A percentile compares a stretch with the other conserved stretches of the same genome.
Conservation (phyloP, 768 basidiomycete genomes). For the Rhizopogon salebrosus region DNA sequence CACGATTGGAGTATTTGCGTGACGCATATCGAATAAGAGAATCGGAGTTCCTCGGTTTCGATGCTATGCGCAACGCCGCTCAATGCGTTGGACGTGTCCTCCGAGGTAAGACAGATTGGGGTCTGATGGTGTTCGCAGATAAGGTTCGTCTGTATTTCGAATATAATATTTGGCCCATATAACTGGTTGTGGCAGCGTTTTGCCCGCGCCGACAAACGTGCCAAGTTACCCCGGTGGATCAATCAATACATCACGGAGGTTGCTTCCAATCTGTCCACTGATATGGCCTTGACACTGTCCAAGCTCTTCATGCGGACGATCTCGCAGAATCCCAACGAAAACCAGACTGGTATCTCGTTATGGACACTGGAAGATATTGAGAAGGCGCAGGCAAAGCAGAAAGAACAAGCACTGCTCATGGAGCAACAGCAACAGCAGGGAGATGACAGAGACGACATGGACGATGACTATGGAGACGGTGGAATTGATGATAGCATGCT, state of each 20-base stretch:
- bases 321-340: constrained; percentile 95
- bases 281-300: constrained; percentile 92
- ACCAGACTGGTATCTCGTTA: constrained; percentile 88
- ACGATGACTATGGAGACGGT: constrained; percentile 62
- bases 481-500: constrained; percentile 62
- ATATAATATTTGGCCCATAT: neutral
- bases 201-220: constrained; percentile 87
- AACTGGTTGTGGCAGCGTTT: constrained; percentile 59
- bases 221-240: constrained; percentile 97
- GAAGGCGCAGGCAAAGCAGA: constrained; percentile 79
- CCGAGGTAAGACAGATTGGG: constrained; percentile 99
- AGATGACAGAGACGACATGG: constrained; percentile 25
- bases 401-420: constrained; percentile 51
- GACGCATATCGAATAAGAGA: constrained; percentile 98
- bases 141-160: constrained; percentile 52
- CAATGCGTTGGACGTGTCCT: constrained; percentile 98
- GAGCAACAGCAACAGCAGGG: constrained; percentile 32
- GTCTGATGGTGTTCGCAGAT: constrained; percentile 98
- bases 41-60: constrained; percentile 97
- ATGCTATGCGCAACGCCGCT: constrained; percentile 98
- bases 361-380: constrained; percentile 94
- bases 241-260: constrained; percentile 99
- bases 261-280: constrained; percentile 94
- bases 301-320: constrained; percentile 98
- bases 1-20: constrained; percentile 94